Base-by-base conservation (phyloP, 1,284 basidiomycete species). In the Hymenochaete sp. region DNA sequence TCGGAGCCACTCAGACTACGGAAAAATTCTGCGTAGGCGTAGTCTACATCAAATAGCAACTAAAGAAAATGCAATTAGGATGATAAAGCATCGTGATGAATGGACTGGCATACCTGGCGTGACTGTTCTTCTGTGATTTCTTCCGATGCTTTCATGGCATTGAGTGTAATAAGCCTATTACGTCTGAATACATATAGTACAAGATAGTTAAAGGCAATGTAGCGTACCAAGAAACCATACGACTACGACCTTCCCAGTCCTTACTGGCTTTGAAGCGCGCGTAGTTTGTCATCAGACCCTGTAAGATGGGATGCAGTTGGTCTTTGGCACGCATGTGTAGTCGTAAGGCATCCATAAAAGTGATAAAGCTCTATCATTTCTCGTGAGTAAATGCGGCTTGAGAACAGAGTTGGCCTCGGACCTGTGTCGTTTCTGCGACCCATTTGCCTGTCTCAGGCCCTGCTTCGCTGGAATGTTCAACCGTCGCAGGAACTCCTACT, bases 291-390 rank as follows among this genome's bases (percentile, higher is more conserved):
- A 98, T 93, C 6, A 98, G 77, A 53, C 97, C 93, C 55, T 95
- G 91, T 37, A 98, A 62, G 52, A 97, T 81, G 0, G 93, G 93
- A 61, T 98, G 95, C 7, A 98, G 70, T 59, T 98, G 93, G 60
- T 98, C 96, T 62, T 98, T 98, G 2, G 96, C 93, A 26, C 90
- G 77, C 58, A 98, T 68, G 32, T 87, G 82, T 48, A 98, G 72
- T 61, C 95, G 95, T 39, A 98, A 73, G 0, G 93, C 95, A 57
- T 98, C 95, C 90, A 98, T 97, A 55, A 98, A 93, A 0, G 95
- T 98, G 57, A 98, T 98, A 56, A 98, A 98, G 59, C 81, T 87
- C 88, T 95, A n/a, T n/a, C n/a, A n/a, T n/a, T n/a, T n/a, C n/a
- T n/a, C n/a, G n/a, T n/a, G n/a, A n/a, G n/a, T n/a, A n/a, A n/a